Base-by-base conservation (phyloP, 768 basidiomycete species). In the Suillus subalutaceus region DNA sequence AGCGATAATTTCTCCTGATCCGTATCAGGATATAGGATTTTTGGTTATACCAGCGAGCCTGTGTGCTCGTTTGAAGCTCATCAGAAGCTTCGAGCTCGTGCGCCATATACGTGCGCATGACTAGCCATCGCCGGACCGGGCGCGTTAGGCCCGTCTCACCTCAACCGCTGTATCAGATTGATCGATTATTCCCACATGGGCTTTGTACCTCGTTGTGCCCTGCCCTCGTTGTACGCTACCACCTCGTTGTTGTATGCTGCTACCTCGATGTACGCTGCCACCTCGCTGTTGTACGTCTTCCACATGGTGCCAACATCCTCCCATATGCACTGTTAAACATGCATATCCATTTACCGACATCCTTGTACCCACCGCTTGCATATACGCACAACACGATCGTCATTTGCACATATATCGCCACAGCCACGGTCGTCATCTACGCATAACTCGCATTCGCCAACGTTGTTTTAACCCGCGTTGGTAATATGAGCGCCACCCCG, bases 1-100 rank as follows among this genome's bases (percentile, higher is more conserved):
- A 60, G 59, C 59, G 59, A 60, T 60, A 60, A 32, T 60, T 60
- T 60, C 12, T 30, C 59, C 41, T 41, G 26, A 43, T 60, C 26
- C 26, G 1, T 1, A 13, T 55, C 53, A 55, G 23, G 41, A 60
- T 60, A 55, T 13, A 60, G 59, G 40, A 41, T 59, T 43, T 60
- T 60, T 43, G 58, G 58, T 60, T 30, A 43, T 59, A 40, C 53
- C 18, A 32, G 18, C 53, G 32, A 55, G 30, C 26, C 9, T 37
- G 37, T 37, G 1, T 10, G 8, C 37, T 37, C 30, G 52, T 52
- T 12, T 52, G 52, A 18, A 8, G 52, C 16, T 52, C 1, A 4
- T 30, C 46, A 48, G 46, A 50, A 50, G 50, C 50, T 52, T 26
- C 26, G 26, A 30, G 26, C 50, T 52, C 26, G 23, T 8, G 15